Conservation (phyloP, 371 early-diverging fungal genomes). For the Mucor irregularis region DNA sequence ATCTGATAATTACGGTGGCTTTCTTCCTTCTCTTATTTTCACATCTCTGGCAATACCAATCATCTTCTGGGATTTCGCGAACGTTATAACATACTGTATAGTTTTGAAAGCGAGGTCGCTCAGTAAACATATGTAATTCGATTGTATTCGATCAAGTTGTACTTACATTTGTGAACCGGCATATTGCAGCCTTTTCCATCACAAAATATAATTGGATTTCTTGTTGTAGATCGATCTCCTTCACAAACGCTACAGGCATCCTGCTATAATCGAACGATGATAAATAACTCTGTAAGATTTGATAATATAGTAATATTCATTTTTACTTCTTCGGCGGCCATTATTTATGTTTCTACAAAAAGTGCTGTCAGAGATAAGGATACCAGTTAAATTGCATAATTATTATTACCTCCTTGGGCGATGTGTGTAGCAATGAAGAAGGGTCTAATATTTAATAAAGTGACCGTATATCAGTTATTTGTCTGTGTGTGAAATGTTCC, state of each 20-base stretch:
- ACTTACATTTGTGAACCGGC: slow-evolving; percentile 55
- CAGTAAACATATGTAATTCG: no score
- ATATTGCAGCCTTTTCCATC: slow-evolving; percentile 59
- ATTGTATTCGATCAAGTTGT: neutral
- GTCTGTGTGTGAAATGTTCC: neutral
- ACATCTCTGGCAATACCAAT: slow-evolving; percentile 61
- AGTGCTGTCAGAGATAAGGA: no score
- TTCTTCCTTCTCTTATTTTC: slow-evolving; percentile 36
- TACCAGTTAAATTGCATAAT: no score
- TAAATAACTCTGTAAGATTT: neutral
- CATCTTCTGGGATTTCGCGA: slow-evolving; percentile 45
- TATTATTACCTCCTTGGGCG: neutral
- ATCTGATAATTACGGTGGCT: slow-evolving; percentile 34
- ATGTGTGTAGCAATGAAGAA: neutral
- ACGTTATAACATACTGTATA: slow-evolving; percentile 49
- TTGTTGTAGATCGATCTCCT: slow-evolving; percentile 38
- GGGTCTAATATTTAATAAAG: neutral
- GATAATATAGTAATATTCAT: neutral
- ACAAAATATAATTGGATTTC: slow-evolving; percentile 56
- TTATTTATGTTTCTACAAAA: neutral
- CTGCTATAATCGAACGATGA: neutral
- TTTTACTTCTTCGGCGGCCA: neutral
- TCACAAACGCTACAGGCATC: slow-evolving; percentile 53
- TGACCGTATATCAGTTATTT: neutral
- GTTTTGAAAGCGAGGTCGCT: neutral